Base-by-base conservation (phyloP, 148 eudicot species). In the Suaeda aralocaspica region DNA sequence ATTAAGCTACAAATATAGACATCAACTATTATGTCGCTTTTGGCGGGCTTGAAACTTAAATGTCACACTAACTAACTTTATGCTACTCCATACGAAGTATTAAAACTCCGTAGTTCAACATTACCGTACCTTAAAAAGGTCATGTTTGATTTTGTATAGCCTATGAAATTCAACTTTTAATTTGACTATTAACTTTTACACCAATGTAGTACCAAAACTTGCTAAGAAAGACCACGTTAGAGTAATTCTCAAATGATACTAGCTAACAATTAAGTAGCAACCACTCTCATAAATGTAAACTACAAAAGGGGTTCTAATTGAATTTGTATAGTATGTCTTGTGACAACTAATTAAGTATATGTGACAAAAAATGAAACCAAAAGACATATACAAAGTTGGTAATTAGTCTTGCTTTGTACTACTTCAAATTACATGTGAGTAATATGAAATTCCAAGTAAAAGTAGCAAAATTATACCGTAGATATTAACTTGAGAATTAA, bases 221-320 rank as follows among this genome's bases (percentile, higher is more conserved):
- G 7, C 6, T 59, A 10, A 30, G 2, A 59, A 28, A 31, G 19
- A 57, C 31, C 63, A 31, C 22, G 31, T 6, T 16, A 59, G 31
- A 30, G 63, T 30, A 31, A 29, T 6, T 31, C 63, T 59, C 19
- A 30, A 30, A 57, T 14, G 61, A 12, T 26, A 13, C 33, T 29
- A 57, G 34, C 61, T n/a, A n/a, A n/a, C n/a, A n/a, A n/a, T n/a
- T n/a, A 57, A 28, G 33, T 2, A 55, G 42, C 6, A 60, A 21
- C 46, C 21, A 36, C 64, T 62, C 28, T 41, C 67, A 64, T 64
- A 42, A 64, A 24, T 42, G 33, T n/a, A 49, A 42, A 13, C 29
- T 52, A 42, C 55, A 62, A 33, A 72, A 33, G 0, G 29, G 0
- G 53, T 72, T 31, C 30, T 18, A 16, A 16, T 22, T 28, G 61